Base-by-base conservation (phyloP, 2,329 filamentous ascomycete species). In the Aspergillus sp. region DNA sequence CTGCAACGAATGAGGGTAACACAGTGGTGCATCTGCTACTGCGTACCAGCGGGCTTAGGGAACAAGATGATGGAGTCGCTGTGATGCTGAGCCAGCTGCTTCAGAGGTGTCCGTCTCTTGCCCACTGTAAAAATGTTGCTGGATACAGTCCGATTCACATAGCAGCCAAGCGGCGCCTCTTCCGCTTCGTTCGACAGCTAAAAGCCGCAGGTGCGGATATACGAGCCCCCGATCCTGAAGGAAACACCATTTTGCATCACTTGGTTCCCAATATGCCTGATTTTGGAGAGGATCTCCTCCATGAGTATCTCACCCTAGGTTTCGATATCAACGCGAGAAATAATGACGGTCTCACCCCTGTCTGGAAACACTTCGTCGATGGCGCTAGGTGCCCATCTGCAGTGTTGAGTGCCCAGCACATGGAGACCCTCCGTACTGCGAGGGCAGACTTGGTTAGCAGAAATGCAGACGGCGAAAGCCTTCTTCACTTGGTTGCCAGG, bases 241-340 rank as follows among this genome's bases (percentile, higher is more conserved):
- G 52, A 17, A 59, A 63, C 41, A 59, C 56, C 14, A 48, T 57
- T 6, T 43, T 59, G 9, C 57, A 57, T 23, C 8, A 52, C 6
- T 19, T 37, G 6, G 14, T 19, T 6, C 5, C 19, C 6, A 3
- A n/a, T 6, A 27, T 40, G 19, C 2, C 3, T 3, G 21, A 40
- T 31, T 17, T 55, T 8, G 15, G 37, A 6, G 27, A 31, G 27
- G 27, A 31, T 11, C 8, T 9, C 9, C 27, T 31, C 14, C 6
- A 35, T 17, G 33, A 37, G 35, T 37, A 37, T 6, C 12, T 53
- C 3, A 12, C 17, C 19, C 51, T 23, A 6, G 49, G 58, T 6
- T 5, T 52, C 8, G 54, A 52, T 24, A 49, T 60, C 37, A 53
- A 60, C 40, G 58, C 54, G 5, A 27, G 51, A 15, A 55, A 60